These are phyloP conservation scores for Apophysomyces trapeziformis DNA, from an alignment of 371 early-diverging fungal genomes.

Conservation along the genomic window DNA sequence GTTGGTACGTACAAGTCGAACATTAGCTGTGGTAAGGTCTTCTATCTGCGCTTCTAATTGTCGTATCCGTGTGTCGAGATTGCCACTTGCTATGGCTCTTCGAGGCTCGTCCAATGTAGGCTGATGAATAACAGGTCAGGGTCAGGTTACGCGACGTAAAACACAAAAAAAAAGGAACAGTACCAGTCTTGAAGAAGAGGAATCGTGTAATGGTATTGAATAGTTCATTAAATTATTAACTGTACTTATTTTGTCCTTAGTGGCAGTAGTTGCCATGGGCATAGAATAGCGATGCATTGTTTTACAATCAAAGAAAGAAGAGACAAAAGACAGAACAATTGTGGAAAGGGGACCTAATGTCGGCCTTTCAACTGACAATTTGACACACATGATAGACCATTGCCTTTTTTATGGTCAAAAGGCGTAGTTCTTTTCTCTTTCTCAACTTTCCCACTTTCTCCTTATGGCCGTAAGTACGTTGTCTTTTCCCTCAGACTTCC, in stretches of 20 bases:
- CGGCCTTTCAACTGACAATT: constrained; percentile 10
- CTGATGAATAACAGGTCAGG: constrained; percentile 2
- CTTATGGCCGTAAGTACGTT: constrained; percentile 8
- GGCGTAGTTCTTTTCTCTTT: constrained; percentile 3
- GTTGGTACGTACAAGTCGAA: constrained; percentile 42
- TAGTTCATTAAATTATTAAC: constrained; percentile 33
- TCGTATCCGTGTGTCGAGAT: constrained; percentile 33
- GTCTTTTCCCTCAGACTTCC: neutral
- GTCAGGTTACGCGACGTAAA: neutral
- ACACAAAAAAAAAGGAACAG: neutral
- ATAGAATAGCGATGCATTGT: constrained; percentile 19
- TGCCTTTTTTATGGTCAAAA: constrained; percentile 3
- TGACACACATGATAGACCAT: constrained; percentile 10
- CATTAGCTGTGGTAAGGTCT: constrained; percentile 39
- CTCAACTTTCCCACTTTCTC: constrained; percentile 5
- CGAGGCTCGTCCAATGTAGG: constrained; percentile 1
- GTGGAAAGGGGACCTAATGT: constrained; percentile 7
- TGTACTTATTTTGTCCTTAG: constrained; percentile 23
- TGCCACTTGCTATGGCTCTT: constrained; percentile 27
- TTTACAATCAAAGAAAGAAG: neutral
- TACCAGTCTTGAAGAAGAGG: constrained; percentile 15
- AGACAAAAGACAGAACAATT: constrained; percentile 11
- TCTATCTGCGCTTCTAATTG: constrained; percentile 48
- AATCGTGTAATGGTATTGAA: constrained; percentile 31
- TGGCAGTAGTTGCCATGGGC: constrained; percentile 18